phyloP scores from a whole-genome alignment of 2,329 filamentous ascomycete species.

The Fusarium newnesense region DNA sequence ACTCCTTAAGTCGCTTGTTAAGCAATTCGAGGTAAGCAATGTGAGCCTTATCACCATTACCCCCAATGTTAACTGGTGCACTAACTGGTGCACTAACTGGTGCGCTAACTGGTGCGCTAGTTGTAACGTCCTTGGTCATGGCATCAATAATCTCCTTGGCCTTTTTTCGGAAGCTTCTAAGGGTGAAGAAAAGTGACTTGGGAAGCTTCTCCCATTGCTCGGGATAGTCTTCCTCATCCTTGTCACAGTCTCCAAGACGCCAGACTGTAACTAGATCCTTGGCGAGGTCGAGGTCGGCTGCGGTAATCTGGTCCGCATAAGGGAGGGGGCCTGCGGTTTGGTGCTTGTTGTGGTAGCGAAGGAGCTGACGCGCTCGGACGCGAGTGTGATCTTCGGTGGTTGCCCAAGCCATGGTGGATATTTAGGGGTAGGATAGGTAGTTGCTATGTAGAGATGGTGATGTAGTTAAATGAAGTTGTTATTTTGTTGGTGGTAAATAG shows the following conservation, averaged over 20 bases:
- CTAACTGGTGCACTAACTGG: too few relatives aligned
- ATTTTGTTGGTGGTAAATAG: not conserved
- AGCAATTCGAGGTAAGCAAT: not conserved
- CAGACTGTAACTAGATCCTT: not conserved
- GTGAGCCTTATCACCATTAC: not conserved
- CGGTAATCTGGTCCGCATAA: not conserved
- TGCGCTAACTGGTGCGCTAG: too few relatives aligned
- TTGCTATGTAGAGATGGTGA: not conserved
- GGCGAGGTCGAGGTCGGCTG: not conserved
- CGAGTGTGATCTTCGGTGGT: not conserved
- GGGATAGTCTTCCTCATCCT: not conserved
- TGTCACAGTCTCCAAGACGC: accelerated
- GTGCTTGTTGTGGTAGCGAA: not conserved
- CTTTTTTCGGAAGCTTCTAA: not conserved
- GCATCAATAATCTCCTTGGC: not conserved
- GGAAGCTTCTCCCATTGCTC: not conserved
- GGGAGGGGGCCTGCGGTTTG: not conserved
- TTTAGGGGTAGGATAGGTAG: not conserved
- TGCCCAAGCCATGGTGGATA: not conserved
- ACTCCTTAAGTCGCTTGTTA: too few relatives aligned
- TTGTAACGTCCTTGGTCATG: not conserved
- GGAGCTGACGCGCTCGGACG: not conserved
- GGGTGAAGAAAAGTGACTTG: not conserved
- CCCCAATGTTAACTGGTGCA: not conserved
- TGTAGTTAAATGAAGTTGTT: too few relatives aligned